Evolutionary conservation across 768 basidiomycete genomes (phyloP).

Genomic region (Cystofilobasidium ferigula): DNA sequence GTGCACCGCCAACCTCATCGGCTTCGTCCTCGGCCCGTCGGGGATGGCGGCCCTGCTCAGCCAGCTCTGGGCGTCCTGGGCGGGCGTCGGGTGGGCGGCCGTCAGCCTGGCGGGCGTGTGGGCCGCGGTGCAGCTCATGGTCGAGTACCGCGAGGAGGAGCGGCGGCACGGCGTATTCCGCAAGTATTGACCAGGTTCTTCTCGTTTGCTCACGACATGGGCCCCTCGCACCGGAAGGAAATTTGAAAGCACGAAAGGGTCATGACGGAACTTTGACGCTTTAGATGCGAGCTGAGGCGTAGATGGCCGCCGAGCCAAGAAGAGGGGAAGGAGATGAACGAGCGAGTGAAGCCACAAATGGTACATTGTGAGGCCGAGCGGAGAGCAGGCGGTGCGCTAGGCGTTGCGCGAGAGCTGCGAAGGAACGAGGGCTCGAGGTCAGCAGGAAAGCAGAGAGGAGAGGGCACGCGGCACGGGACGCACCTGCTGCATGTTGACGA

Average conservation of each 20-base stretch:
- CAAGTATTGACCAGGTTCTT: slow-evolving; percentile 34
- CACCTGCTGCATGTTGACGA: slow-evolving; percentile 18
- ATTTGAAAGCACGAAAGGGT: neutral
- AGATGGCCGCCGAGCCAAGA: too few species aligned
- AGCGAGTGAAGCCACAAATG: neutral
- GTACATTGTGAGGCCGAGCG: too few species aligned
- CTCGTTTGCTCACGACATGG: neutral
- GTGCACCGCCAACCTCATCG: slow-evolving; percentile 86
- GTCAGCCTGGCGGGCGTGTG: slow-evolving; percentile 45
- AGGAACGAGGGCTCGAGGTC: neutral
- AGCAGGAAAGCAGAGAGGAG: neutral
- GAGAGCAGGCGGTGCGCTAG: neutral
- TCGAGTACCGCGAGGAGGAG: slow-evolving; percentile 84
- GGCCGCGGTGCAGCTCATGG: slow-evolving; percentile 79
- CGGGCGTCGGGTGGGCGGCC: too few species aligned
- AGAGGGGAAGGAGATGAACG: neutral
- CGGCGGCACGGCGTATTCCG: slow-evolving; percentile 50
- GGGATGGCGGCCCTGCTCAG: slow-evolving; percentile 57
- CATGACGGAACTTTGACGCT: neutral
- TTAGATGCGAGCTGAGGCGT: neutral
- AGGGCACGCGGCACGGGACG: neutral
- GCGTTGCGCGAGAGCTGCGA: slow-evolving; percentile 7
- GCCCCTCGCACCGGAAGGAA: too few species aligned
- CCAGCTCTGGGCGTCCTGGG: slow-evolving; percentile 44
- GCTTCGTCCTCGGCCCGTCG: slow-evolving; percentile 82